phyloP scores from a whole-genome alignment of 768 basidiomycete species.

The Cystobasidium onofrii region DNA sequence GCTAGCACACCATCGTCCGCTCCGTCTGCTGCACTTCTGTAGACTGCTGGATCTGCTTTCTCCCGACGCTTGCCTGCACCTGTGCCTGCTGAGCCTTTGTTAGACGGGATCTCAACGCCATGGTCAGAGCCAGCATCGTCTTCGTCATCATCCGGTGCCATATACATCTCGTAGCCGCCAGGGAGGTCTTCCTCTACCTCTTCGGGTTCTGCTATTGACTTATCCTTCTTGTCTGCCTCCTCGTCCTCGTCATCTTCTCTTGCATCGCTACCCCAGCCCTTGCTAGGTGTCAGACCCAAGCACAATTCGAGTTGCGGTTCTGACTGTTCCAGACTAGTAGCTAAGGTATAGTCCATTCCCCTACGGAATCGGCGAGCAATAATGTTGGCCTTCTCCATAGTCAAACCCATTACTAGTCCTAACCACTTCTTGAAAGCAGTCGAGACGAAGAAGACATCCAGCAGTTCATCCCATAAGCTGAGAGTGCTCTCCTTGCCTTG shows the following conservation, averaged over 20 bases:
- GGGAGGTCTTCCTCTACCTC: conserved; percentile 45
- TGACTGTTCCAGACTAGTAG: conserved; percentile 43
- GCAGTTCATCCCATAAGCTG: neutral
- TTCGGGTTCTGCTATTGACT: neutral
- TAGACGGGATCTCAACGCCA: conserved; percentile 32
- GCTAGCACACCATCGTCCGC: conserved; percentile 60
- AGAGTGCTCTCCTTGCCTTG: neutral
- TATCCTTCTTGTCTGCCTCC: conserved; percentile 54
- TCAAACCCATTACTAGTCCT: conserved; percentile 26
- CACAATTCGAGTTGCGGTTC: neutral
- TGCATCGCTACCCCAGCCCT: conserved; percentile 56
- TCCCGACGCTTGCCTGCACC: conserved; percentile 23
- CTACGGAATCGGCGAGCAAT: conserved; percentile 79
- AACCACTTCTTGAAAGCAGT: conserved; percentile 37
- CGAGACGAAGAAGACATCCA: conserved; percentile 36
- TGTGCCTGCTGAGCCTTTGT: conserved; percentile 38
- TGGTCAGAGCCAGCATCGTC: conserved; percentile 49
- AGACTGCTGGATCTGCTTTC: conserved; percentile 36
- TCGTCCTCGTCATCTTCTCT: conserved; percentile 49
- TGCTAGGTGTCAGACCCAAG: neutral
- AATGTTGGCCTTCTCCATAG: conserved; percentile 3
- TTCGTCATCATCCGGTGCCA: conserved; percentile 87
- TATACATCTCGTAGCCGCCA: conserved; percentile 98
- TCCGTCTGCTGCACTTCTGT: conserved; percentile 45
- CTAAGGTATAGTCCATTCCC: conserved; percentile 89